Conservation (phyloP, 768 basidiomycete species). For the Pulveroboletus sp. region DNA sequence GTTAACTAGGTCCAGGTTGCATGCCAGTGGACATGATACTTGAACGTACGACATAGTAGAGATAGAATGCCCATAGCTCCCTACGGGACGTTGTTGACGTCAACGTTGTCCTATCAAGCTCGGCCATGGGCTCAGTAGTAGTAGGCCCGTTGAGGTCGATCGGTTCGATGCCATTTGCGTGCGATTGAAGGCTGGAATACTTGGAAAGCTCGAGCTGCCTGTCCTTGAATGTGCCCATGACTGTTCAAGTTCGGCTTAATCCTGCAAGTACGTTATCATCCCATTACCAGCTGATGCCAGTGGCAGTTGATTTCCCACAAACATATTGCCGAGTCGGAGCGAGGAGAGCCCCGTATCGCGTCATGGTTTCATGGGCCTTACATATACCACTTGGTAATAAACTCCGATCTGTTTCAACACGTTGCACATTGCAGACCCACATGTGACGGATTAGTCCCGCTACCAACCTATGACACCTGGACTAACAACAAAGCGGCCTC, state of each 20-base stretch:
- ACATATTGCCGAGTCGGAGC: too few species aligned
- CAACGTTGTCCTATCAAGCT: not conserved
- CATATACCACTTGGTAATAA: too few species aligned
- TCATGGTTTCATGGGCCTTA: too few species aligned
- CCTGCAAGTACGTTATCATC: not conserved
- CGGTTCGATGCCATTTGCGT: not conserved
- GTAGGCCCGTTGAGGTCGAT: not conserved
- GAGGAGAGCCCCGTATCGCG: too few species aligned
- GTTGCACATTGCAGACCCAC: too few species aligned
- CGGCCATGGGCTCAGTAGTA: not conserved
- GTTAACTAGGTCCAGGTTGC: not conserved
- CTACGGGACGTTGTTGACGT: slow-evolving; percentile 39
- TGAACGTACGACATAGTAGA: slow-evolving; percentile 48
- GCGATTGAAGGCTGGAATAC: not conserved
- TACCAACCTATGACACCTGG: not conserved
- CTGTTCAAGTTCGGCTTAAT: not conserved
- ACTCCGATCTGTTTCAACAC: too few species aligned
- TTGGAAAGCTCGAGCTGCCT: not conserved
- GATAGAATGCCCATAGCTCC: slow-evolving; percentile 60
- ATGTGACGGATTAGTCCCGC: too few species aligned
- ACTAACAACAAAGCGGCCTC: not conserved
- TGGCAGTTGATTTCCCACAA: too few species aligned
- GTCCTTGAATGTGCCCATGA: slow-evolving; percentile 4
- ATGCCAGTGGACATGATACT: not conserved
- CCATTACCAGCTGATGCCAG: too few species aligned